Evolutionary conservation across 306 rosid species (phyloP).

Genomic region (Vachellia collinsii): DNA sequence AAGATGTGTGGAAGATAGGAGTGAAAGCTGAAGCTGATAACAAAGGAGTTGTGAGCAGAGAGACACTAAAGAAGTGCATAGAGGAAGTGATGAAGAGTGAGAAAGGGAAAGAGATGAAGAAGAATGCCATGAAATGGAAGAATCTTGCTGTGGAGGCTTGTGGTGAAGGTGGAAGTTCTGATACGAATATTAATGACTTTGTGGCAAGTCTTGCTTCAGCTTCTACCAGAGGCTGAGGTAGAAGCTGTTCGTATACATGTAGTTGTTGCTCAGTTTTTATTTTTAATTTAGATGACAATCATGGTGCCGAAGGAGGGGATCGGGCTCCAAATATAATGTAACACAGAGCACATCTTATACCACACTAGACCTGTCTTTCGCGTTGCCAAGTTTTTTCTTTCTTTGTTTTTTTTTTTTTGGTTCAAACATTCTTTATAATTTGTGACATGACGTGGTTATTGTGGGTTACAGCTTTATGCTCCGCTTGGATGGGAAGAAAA

Average conservation of each 20-base stretch:
- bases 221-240: background rate
- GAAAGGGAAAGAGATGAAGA: constrained; percentile 1
- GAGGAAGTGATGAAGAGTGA: constrained; percentile 1
- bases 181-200: background rate
- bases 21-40: background rate
- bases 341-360: no score
- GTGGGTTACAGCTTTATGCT: no score
- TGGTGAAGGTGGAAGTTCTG: constrained; percentile 10
- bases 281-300: no score
- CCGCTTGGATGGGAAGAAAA: no score
- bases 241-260: background rate
- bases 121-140: background rate
- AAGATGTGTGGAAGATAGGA: constrained; percentile 3
- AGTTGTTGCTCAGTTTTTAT: no score
- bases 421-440: no score
- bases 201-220: background rate
- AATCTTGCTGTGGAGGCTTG: background rate
- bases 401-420: no score
- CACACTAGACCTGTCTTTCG: no score
- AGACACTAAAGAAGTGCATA: background rate
- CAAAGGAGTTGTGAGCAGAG: background rate
- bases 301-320: no score
- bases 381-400: no score
- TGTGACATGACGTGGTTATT: no score
- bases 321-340: no score